A percentile compares a stretch with the other conserved stretches of the same genome.
These are phyloP conservation scores for Pseudogymnoascus sp. DNA, from an alignment of 2,329 filamentous ascomycete species.

Conservation along the genomic window DNA sequence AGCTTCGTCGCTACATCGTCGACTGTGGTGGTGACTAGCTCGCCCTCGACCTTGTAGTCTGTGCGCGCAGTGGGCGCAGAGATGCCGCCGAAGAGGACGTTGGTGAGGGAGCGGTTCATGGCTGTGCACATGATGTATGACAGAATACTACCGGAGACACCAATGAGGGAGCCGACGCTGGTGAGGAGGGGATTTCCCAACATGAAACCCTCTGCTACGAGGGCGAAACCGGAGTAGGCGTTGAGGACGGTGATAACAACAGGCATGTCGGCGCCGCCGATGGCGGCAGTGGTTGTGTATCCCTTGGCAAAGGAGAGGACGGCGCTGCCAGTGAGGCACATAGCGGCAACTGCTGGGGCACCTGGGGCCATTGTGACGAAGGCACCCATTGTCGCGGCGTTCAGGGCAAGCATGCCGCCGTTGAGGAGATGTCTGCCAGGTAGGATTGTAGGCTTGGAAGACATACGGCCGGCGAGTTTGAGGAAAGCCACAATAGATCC, in stretches of 20 bases:
- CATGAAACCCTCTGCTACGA: constrained; percentile 90
- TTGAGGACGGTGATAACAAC: constrained; percentile 88
- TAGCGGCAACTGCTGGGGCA: constrained; percentile 69
- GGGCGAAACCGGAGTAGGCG: constrained; percentile 82
- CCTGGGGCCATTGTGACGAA: constrained; percentile 78
- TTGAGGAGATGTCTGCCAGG: constrained; percentile 73
- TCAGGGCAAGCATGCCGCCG: constrained; percentile 63
- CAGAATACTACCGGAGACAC: constrained; percentile 80
- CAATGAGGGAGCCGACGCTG: constrained; percentile 78
- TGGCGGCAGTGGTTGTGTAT: constrained; percentile 79
- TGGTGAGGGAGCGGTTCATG: constrained; percentile 86
- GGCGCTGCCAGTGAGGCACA: constrained; percentile 69
- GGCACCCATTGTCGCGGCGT: constrained; percentile 74
- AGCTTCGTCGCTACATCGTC: constrained; percentile 76
- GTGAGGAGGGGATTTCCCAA: constrained; percentile 79
- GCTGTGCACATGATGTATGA: constrained; percentile 83
- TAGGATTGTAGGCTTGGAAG: constrained; percentile 65
- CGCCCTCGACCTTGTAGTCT: constrained; percentile 71
- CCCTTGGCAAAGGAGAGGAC: constrained; percentile 76
- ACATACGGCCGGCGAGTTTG: constrained; percentile 78
- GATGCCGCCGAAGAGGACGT: constrained; percentile 82
- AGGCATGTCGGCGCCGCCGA: constrained; percentile 91
- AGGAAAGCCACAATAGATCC: constrained; percentile 84
- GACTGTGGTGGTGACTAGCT: constrained; percentile 68
- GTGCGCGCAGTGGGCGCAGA: constrained; percentile 49